Conservation (phyloP, 2,329 filamentous ascomycete species). For the Falciphora oryzae region DNA sequence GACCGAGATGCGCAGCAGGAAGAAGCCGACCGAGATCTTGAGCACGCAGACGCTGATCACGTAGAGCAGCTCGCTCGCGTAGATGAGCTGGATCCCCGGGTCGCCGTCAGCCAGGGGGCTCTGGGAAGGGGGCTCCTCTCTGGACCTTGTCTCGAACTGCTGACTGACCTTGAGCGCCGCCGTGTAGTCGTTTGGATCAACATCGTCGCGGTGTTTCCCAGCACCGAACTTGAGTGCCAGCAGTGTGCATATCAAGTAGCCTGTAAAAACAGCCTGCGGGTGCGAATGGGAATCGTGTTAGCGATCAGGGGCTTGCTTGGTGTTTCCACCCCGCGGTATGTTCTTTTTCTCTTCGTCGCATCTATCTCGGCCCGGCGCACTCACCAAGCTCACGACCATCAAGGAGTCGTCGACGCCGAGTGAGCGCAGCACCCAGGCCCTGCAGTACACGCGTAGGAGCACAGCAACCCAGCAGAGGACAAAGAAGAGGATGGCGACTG, state of each 20-base stretch:
- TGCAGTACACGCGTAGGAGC: conserved; percentile 11
- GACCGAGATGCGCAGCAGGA: conserved; percentile 29
- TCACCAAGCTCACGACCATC: conserved; percentile 2
- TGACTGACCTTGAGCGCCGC: conserved; percentile 6
- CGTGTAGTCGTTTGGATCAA: conserved; percentile 3
- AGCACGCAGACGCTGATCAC: conserved; percentile 29
- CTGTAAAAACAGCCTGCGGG: conserved; percentile 1
- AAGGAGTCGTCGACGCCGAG: conserved; percentile 3
- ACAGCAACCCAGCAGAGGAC: conserved; percentile 12
- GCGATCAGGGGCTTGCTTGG: not conserved
- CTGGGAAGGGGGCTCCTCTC: not conserved
- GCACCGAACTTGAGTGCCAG: conserved; percentile 4
- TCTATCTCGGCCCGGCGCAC: not conserved
- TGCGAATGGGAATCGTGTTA: not conserved
- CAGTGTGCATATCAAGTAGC: conserved; percentile 1
- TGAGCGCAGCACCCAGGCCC: conserved; percentile 6
- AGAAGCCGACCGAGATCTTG: conserved; percentile 34
- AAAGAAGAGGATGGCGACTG: conserved; percentile 12
- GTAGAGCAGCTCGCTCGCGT: conserved; percentile 26
- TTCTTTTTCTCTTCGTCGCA: not conserved
- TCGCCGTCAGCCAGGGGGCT: not conserved
- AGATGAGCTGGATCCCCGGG: not conserved
- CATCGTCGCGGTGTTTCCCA: not conserved
- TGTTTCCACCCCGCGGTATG: not conserved
- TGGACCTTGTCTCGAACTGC: not conserved